Percentiles rank a stretch among this genome's conserved stretches.
phyloP scores from a whole-genome alignment of 306 rosid species.

The Acacia confusa region DNA sequence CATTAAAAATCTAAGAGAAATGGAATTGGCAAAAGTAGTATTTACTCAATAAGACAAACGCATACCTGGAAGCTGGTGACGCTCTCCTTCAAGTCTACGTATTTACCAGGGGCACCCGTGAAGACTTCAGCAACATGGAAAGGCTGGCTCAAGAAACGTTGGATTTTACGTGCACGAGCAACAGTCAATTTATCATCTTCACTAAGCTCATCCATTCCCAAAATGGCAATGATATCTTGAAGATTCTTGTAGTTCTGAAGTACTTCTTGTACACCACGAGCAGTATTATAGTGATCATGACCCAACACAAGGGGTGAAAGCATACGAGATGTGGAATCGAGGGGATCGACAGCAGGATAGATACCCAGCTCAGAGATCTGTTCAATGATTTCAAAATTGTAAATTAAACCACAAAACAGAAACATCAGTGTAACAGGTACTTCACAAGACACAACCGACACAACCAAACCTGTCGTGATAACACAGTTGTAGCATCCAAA shows the following conservation, averaged over 20 bases:
- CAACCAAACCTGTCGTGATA: slow-evolving; percentile 78
- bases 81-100: slow-evolving; percentile 92
- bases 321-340: slow-evolving; percentile 99
- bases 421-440: not conserved
- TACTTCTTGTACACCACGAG: slow-evolving; percentile 97
- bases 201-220: slow-evolving; percentile 99
- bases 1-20: not conserved
- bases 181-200: slow-evolving; percentile 97
- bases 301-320: slow-evolving; percentile 99
- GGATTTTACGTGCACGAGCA: slow-evolving; percentile 95
- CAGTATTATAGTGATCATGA: slow-evolving; percentile 84
- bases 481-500: slow-evolving; percentile 98
- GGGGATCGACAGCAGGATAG: slow-evolving; percentile 95
- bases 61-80: slow-evolving; percentile 84
- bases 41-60: not conserved
- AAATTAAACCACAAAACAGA: not conserved
- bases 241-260: slow-evolving; percentile 98
- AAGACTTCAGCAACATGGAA: slow-evolving; percentile 99
- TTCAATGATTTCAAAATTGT: slow-evolving; percentile 14
- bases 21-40: not conserved
- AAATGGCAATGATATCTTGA: slow-evolving; percentile 98
- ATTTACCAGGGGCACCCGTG: slow-evolving; percentile 99
- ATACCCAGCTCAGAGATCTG: slow-evolving; percentile 98
- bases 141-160: slow-evolving; percentile 88
- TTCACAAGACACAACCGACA: slow-evolving; percentile 18